These are phyloP conservation scores for Agaricales sp. DNA, from an alignment of 1,284 basidiomycete genomes.

Conservation along the genomic window DNA sequence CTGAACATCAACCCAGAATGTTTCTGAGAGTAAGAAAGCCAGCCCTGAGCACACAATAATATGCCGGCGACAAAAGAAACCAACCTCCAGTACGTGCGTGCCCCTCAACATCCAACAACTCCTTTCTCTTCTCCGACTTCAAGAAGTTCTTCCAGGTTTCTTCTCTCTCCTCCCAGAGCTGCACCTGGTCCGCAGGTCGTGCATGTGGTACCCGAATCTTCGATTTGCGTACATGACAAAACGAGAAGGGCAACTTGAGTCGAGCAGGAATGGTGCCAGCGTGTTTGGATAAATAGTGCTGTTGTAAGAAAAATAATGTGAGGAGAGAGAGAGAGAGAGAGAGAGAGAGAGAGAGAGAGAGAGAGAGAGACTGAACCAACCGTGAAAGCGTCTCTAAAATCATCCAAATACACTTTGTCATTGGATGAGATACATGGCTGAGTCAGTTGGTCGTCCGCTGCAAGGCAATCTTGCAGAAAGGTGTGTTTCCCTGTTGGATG, in stretches of 20 bases:
- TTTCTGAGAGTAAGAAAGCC: conserved; percentile 32
- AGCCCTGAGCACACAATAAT: conserved; percentile 4
- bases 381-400: conserved; percentile 68
- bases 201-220: not conserved
- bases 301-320: conserved; percentile 8
- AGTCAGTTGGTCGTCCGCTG: not conserved
- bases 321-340: too few species aligned
- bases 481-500: not conserved
- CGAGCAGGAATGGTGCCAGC: conserved; percentile 26
- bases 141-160: conserved; percentile 54
- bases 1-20: conserved; percentile 65
- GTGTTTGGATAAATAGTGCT: conserved; percentile 59
- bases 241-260: conserved; percentile 46
- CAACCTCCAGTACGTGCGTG: conserved; percentile 57
- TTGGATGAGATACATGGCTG: conserved; percentile 16
- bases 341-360: conserved; percentile 3
- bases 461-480: not conserved
- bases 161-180: conserved; percentile 52
- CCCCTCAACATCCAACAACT: conserved; percentile 39
- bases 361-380: conserved; percentile 25
- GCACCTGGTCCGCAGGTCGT: conserved; percentile 13
- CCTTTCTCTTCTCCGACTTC: conserved; percentile 40
- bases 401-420: conserved; percentile 64
- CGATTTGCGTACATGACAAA: conserved; percentile 38
- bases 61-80: too few species aligned